phyloP scores from a whole-genome alignment of 257 asterid genomes.

The Fraxinus quadrangulata region DNA sequence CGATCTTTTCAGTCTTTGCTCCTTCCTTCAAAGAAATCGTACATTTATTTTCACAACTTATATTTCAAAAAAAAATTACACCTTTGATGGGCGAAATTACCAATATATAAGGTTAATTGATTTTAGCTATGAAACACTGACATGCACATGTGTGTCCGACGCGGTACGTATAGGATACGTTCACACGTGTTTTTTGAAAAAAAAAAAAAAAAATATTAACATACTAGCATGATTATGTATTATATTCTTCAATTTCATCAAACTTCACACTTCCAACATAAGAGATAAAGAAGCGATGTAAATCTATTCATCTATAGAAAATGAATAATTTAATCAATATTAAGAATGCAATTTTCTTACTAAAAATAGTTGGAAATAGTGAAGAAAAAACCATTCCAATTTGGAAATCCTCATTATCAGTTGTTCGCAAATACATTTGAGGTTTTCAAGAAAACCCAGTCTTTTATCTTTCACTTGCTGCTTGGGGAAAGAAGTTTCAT shows the following conservation, averaged over 20 bases:
- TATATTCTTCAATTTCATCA: background rate
- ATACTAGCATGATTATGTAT: background rate
- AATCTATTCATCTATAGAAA: no score
- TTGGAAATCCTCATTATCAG: background rate
- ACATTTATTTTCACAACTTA: no score
- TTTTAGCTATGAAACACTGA: no score
- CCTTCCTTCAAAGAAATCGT: background rate
- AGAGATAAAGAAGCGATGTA: background rate
- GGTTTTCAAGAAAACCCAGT: background rate
- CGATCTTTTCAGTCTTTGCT: no score
- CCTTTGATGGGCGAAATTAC: background rate
- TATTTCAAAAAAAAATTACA: background rate
- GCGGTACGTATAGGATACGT: no score
- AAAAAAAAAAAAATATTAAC: no score
- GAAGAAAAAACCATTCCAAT: background rate
- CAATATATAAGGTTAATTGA: background rate
- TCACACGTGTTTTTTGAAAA: no score
- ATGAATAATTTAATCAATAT: background rate
- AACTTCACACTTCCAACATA: no score
- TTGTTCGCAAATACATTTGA: background rate
- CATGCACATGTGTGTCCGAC: no score
- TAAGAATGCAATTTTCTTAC: constrained; percentile 1
- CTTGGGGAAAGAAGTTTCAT: no score
- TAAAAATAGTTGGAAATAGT: background rate
- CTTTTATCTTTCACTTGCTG: no score